Evolutionary conservation across 257 asterid species (phyloP).

Genomic region (Solanum ahanhuiri): DNA sequence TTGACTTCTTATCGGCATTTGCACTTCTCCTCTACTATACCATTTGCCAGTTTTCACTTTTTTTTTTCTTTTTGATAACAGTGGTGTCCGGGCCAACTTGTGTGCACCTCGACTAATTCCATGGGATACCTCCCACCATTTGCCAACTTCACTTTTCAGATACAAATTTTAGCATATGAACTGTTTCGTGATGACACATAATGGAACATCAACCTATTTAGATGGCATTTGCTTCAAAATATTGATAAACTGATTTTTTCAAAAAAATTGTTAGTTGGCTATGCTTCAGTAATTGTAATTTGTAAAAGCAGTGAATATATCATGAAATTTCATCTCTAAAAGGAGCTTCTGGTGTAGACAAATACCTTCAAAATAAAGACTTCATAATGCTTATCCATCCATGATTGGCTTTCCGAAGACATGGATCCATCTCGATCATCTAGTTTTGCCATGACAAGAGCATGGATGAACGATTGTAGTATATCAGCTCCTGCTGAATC

Average conservation of each 20-base stretch:
- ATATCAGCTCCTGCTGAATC: constrained; percentile 67
- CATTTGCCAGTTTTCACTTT: not conserved
- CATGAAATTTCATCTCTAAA: not conserved
- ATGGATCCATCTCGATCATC: constrained; percentile 22
- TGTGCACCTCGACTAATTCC: not conserved
- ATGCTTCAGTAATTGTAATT: not conserved
- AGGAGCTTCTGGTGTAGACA: not conserved
- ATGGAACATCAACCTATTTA: not conserved
- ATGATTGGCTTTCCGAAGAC: constrained; percentile 54
- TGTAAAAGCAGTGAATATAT: not conserved
- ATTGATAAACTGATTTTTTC: not conserved
- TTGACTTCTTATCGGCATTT: not conserved
- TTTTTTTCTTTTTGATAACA: not conserved
- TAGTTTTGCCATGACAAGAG: constrained; percentile 57
- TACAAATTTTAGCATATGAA: not conserved
- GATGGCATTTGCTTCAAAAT: not conserved
- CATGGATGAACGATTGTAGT: constrained; percentile 65
- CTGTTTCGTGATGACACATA: not conserved
- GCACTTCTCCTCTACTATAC: not conserved
- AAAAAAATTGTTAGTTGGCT: not conserved
- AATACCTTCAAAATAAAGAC: constrained; percentile 48
- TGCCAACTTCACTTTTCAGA: not conserved
- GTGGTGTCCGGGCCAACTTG: not conserved
- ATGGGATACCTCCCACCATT: not conserved
- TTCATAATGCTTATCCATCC: constrained; percentile 71